Evolutionary conservation across 2,329 filamentous ascomycete genomes (phyloP).

Genomic region (Epichloe sibirici): DNA sequence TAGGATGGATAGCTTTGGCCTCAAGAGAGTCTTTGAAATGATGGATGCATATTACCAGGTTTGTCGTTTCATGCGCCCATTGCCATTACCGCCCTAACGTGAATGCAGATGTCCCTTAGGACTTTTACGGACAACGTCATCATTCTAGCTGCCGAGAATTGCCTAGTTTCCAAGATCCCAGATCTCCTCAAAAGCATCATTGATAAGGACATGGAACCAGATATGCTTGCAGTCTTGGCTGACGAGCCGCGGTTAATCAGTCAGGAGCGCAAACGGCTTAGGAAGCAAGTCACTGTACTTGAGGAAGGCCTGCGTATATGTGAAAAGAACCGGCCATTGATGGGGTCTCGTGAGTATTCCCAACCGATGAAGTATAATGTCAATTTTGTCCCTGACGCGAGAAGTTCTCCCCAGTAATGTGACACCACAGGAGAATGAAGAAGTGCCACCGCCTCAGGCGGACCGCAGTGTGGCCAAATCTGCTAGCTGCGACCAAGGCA

Average conservation of each 20-base stretch:
- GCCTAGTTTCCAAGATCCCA: constrained; percentile 2
- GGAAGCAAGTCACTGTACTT: not conserved
- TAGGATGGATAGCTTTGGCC: constrained; percentile 17
- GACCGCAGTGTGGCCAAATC: too few relatives aligned
- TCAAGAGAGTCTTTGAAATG: constrained; percentile 29
- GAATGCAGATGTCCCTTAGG: constrained; percentile 1
- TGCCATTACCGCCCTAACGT: not conserved
- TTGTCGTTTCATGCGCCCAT: not conserved
- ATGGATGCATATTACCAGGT: constrained; percentile 33
- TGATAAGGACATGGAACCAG: not conserved
- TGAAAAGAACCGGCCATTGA: not conserved
- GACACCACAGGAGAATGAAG: too few relatives aligned
- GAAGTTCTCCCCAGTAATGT: too few relatives aligned
- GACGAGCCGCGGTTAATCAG: not conserved
- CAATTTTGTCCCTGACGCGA: not conserved
- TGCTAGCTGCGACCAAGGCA: too few relatives aligned
- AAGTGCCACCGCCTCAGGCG: too few relatives aligned
- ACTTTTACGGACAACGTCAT: constrained; percentile 5
- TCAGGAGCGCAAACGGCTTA: not conserved
- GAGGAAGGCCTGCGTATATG: not conserved
- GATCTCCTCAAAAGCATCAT: not conserved
- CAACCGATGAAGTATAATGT: too few relatives aligned
- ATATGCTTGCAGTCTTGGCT: not conserved
- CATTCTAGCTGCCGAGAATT: constrained; percentile 4
- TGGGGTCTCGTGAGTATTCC: not conserved